Evolutionary conservation across 176 grass and related monocot genomes (phyloP).

Genomic region (Pharus latifolius): DNA sequence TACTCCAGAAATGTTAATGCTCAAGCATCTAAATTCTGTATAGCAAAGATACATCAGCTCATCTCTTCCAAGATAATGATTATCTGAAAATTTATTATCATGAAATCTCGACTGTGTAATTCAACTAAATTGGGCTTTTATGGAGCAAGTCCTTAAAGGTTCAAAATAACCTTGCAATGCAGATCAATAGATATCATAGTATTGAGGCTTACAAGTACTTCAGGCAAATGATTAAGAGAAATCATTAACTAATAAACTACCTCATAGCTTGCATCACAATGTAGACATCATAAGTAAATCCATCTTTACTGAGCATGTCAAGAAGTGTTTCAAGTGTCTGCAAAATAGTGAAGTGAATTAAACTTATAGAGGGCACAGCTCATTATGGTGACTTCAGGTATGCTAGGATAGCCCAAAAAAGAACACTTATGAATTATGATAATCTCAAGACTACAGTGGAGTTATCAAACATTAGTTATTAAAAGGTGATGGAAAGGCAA

Average conservation of each 20-base stretch:
- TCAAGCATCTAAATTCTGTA: not conserved
- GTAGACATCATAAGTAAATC: constrained; percentile 60
- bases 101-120: not conserved
- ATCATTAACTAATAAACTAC: constrained; percentile 22
- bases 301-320: constrained; percentile 66
- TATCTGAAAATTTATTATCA: not conserved
- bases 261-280: constrained; percentile 83
- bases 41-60: not conserved
- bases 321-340: constrained; percentile 92
- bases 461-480: not conserved
- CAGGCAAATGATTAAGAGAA: not conserved
- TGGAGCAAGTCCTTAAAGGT: not conserved
- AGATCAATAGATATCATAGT: not conserved
- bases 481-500: not conserved
- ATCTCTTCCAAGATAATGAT: constrained; percentile 3
- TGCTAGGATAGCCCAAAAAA: not conserved
- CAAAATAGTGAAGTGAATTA: not conserved
- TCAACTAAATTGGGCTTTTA: not conserved
- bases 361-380: constrained; percentile 12
- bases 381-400: not conserved
- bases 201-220: not conserved
- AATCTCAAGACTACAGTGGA: not conserved
- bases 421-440: not conserved
- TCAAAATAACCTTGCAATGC: constrained; percentile 5
- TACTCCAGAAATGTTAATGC: not conserved